Conservation (phyloP, 2,329 filamentous ascomycete genomes). For the Monilinia vaccinii-corymbosi region DNA sequence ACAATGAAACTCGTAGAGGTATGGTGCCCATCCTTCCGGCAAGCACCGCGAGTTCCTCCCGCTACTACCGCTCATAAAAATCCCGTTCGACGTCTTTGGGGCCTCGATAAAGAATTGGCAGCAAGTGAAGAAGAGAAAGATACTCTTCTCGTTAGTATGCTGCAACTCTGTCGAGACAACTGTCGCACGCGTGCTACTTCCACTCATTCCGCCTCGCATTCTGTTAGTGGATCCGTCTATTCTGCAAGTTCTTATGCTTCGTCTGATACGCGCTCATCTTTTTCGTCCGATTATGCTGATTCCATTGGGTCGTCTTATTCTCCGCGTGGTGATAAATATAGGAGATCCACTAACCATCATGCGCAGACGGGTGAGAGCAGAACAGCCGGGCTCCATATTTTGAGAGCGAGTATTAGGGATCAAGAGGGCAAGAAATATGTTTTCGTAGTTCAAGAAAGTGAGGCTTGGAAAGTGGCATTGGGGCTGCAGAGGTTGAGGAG, state of each 20-base stretch:
- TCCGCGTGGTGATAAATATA: constrained; percentile 5
- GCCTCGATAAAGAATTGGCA: constrained; percentile 33
- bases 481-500: constrained; percentile 52
- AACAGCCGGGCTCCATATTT: constrained; percentile 48
- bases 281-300: constrained; percentile 25
- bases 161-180: constrained; percentile 54
- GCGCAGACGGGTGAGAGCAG: constrained; percentile 45
- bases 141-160: constrained; percentile 51
- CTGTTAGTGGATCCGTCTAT: constrained; percentile 35
- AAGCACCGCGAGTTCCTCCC: constrained; percentile 31
- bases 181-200: constrained; percentile 43
- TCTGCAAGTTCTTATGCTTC: constrained; percentile 29
- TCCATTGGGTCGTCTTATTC: constrained; percentile 22
- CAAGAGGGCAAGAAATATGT: constrained; percentile 58
- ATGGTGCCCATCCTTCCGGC: constrained; percentile 61
- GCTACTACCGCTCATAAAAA: constrained; percentile 19
- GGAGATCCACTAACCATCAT: constrained; percentile 22
- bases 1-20: constrained; percentile 89
- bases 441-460: constrained; percentile 54
- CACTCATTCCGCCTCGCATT: constrained; percentile 29
- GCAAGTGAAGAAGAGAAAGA: constrained; percentile 55
- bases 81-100: constrained; percentile 28
- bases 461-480: constrained; percentile 58
- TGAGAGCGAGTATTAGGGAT: constrained; percentile 55
- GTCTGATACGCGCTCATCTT: constrained; percentile 21